These are phyloP conservation scores for Gracilaria gracilis DNA, from an alignment of 23 red algal genomes.

Conservation along the genomic window DNA sequence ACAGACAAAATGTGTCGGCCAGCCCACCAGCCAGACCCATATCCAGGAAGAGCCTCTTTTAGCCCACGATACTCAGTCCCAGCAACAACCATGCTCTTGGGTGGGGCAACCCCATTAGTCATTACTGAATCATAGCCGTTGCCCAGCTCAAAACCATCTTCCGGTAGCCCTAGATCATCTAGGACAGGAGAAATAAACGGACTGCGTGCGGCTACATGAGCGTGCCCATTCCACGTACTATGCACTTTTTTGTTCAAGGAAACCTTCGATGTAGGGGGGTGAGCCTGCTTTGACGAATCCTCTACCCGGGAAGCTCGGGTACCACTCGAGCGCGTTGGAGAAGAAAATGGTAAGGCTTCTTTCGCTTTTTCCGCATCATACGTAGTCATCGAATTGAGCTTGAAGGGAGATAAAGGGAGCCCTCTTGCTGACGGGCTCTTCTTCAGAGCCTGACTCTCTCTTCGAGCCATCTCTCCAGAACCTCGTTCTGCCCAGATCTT, in stretches of 20 bases:
- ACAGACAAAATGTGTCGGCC: constrained; percentile 90
- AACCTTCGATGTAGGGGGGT: background rate
- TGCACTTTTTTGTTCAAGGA: background rate
- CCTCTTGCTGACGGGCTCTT: constrained; percentile 6
- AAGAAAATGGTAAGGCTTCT: background rate
- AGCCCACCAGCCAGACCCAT: constrained; percentile 80
- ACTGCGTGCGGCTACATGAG: constrained; percentile 24
- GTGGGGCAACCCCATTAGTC: background rate
- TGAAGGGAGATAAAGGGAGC: background rate
- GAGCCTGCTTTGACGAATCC: background rate
- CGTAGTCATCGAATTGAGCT: background rate
- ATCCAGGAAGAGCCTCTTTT: constrained; percentile 53
- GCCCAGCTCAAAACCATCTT: background rate
- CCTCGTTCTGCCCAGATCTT: constrained; percentile 78
- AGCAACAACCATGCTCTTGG: background rate
- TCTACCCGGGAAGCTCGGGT: background rate
- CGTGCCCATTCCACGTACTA: constrained; percentile 13
- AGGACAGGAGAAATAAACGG: constrained; percentile 51
- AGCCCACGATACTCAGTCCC: background rate
- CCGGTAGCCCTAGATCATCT: background rate
- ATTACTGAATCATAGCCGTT: constrained; percentile 3
- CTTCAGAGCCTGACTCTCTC: constrained; percentile 10
- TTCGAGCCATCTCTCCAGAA: constrained; percentile 58
- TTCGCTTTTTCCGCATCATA: too few species aligned
- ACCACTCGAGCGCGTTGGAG: background rate